Evolutionary conservation across 129 eudicot genomes (phyloP).

Genomic region (Sambucus nigra): DNA sequence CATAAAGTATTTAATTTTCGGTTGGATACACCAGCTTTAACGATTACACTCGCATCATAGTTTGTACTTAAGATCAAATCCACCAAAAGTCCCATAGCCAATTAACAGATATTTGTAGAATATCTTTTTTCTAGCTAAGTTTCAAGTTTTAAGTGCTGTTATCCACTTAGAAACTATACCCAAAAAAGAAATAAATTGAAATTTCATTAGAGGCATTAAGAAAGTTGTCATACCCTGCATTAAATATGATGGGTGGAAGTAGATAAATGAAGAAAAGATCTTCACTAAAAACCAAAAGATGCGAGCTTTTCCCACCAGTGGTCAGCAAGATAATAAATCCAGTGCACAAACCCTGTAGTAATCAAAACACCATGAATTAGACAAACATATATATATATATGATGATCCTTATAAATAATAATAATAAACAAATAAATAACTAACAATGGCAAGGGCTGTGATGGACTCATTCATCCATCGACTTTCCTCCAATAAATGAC

Average conservation of each 20-base stretch:
- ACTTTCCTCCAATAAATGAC: constrained; percentile 81
- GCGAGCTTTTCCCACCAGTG: constrained; percentile 20
- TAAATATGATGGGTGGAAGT: constrained; percentile 22
- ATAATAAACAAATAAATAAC: constrained; percentile 6
- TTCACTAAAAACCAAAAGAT: constrained; percentile 23
- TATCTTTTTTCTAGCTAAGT: too few species aligned
- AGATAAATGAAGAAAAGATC: constrained; percentile 28
- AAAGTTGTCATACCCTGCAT: constrained; percentile 29
- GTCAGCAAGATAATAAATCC: constrained; percentile 13
- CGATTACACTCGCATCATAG: too few species aligned
- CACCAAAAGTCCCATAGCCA: too few species aligned
- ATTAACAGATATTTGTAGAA: too few species aligned
- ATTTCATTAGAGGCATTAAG: too few species aligned
- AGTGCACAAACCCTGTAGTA: constrained; percentile 22
- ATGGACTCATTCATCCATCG: constrained; percentile 97
- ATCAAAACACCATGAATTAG: background rate
- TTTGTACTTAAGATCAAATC: too few species aligned
- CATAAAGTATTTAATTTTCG: too few species aligned
- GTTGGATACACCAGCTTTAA: too few species aligned
- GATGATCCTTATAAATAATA: too few species aligned
- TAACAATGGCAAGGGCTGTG: constrained; percentile 76
- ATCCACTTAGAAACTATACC: too few species aligned
- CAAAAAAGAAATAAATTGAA: too few species aligned
- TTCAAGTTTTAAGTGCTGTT: too few species aligned
- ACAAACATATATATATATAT: background rate